Conservation (phyloP, 1,139 yeast species). For the Kodamaea suecica region DNA sequence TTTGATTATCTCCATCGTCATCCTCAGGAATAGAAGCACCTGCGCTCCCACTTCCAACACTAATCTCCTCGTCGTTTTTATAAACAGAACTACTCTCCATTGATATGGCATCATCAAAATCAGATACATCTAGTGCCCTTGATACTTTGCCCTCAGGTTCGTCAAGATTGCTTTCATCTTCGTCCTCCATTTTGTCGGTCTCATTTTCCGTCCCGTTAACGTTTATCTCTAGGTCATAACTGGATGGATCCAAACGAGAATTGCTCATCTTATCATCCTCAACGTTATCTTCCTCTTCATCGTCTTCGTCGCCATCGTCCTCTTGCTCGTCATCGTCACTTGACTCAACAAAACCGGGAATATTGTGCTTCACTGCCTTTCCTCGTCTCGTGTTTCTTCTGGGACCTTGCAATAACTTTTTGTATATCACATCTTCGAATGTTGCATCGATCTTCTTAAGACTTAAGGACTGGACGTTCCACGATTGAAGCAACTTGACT, state of each 20-base stretch:
- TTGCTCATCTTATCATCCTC: background rate
- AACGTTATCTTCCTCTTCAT: conserved; percentile 20
- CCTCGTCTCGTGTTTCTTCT: conserved; percentile 2
- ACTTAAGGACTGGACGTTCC: conserved; percentile 5
- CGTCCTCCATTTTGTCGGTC: conserved; percentile 7
- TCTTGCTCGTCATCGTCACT: conserved; percentile 2
- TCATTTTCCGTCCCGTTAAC: background rate
- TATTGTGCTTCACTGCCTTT: background rate
- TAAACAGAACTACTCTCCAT: conserved; percentile 15
- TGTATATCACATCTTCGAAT: conserved; percentile 21
- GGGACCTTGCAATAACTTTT: conserved; percentile 15
- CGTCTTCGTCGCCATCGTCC: conserved; percentile 3
- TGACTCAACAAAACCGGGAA: background rate
- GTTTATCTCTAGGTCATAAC: background rate
- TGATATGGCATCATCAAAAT: conserved; percentile 18
- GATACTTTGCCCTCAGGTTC: conserved; percentile 14
- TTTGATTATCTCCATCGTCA: conserved; percentile 14
- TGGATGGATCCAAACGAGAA: background rate
- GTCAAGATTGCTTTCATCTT: conserved; percentile 29
- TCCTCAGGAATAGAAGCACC: conserved; percentile 4
- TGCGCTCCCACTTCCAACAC: background rate
- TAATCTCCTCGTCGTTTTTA: conserved; percentile 12
- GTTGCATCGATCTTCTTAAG: conserved; percentile 16
- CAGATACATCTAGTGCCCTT: conserved; percentile 17
- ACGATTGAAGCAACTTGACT: conserved; percentile 12